Conservation (phyloP, 768 basidiomycete genomes). For the Auricularia sp. region DNA sequence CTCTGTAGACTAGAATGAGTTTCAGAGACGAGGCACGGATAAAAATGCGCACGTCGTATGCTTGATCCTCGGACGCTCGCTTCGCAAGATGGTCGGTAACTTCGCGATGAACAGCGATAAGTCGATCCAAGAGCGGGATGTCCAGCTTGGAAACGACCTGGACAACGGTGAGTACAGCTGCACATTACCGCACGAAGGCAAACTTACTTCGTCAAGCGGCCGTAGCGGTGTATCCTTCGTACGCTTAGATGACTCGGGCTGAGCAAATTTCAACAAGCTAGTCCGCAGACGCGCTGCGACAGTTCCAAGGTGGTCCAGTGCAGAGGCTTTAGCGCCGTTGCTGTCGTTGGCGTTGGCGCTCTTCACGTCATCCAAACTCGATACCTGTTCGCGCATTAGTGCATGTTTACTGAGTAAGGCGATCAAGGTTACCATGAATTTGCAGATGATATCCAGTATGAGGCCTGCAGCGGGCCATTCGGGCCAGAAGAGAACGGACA, state of each 20-base stretch:
- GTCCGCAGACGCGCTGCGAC: conserved; percentile 75
- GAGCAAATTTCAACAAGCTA: conserved; percentile 36
- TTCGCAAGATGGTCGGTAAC: conserved; percentile 59
- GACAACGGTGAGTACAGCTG: neutral
- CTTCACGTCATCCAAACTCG: conserved; percentile 76
- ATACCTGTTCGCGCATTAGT: conserved; percentile 38
- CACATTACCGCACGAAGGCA: neutral
- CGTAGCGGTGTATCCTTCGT: conserved; percentile 32
- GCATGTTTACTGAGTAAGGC: neutral
- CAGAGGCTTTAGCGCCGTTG: conserved; percentile 80
- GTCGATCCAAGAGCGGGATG: conserved; percentile 41
- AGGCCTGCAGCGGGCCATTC: conserved; percentile 94
- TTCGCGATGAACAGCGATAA: conserved; percentile 53
- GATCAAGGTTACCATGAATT: conserved; percentile 61
- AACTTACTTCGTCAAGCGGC: conserved; percentile 62
- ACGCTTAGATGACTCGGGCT: conserved; percentile 16
- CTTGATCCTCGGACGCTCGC: conserved; percentile 67
- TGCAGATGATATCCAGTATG: conserved; percentile 67
- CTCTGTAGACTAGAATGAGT: conserved; percentile 38
- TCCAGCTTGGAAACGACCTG: conserved; percentile 48
- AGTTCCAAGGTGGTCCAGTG: conserved; percentile 88
- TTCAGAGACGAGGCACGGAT: neutral
- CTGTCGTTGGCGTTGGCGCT: conserved; percentile 52
- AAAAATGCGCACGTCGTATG: conserved; percentile 52
- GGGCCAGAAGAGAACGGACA: conserved; percentile 84